Conservation (phyloP, 139 green algal species). For the Axilococcus clingmanii region DNA sequence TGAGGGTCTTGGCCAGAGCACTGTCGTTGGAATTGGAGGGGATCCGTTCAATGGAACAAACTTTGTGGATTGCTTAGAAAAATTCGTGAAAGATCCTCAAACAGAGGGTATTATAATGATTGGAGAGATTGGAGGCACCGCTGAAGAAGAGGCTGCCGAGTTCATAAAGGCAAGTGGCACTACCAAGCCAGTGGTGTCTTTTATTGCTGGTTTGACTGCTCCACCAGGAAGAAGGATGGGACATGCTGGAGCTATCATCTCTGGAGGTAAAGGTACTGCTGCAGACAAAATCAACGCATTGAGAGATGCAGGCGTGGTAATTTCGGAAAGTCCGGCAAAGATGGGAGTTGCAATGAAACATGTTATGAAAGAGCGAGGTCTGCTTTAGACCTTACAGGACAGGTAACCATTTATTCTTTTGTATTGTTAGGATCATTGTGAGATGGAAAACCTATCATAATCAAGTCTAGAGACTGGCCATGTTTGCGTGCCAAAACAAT, state of each 20-base stretch:
- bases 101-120: constrained; percentile 99
- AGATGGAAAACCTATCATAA: too few species aligned
- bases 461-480: too few species aligned
- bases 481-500: too few species aligned
- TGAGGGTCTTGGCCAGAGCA: constrained; percentile 90
- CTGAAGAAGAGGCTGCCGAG: constrained; percentile 96
- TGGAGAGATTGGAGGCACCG: constrained; percentile 95
- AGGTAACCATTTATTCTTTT: too few species aligned
- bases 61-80: constrained; percentile 96
- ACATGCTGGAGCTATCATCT: constrained; percentile 84
- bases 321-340: constrained; percentile 73
- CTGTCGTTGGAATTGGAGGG: constrained; percentile 83
- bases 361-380: constrained; percentile 64
- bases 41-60: constrained; percentile 97
- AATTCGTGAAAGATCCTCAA: constrained; percentile 91
- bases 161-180: constrained; percentile 81
- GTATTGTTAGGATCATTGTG: too few species aligned
- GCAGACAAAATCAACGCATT: constrained; percentile 93
- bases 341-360: constrained; percentile 66
- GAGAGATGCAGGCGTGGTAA: constrained; percentile 75
- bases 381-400: too few species aligned
- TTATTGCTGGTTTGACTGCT: constrained; percentile 97
- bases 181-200: constrained; percentile 94
- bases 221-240: constrained; percentile 95
- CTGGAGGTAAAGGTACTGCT: constrained; percentile 90